phyloP scores from a whole-genome alignment of 2,329 filamentous ascomycete genomes.

The Saccharata proteae region DNA sequence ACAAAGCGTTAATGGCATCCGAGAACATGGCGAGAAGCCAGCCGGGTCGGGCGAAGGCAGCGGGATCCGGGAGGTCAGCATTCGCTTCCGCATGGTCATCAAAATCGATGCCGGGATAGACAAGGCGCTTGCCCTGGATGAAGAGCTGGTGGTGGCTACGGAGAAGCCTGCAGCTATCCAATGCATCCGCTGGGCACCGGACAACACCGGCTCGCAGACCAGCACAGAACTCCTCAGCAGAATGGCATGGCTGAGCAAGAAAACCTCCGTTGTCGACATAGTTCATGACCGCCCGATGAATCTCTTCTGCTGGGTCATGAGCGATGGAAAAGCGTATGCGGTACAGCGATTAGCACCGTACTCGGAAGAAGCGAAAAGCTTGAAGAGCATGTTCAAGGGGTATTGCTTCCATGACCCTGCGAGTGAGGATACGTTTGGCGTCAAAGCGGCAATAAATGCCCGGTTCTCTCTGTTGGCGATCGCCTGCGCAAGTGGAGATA shows the following conservation, averaged over 20 bases:
- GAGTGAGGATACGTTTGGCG: slow-evolving; percentile 46
- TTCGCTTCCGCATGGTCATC: slow-evolving; percentile 95
- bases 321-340: slow-evolving; percentile 77
- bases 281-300: slow-evolving; percentile 95
- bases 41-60: slow-evolving; percentile 66
- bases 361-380: slow-evolving; percentile 30
- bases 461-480: slow-evolving; percentile 88
- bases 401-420: slow-evolving; percentile 78
- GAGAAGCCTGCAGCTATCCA: slow-evolving; percentile 87
- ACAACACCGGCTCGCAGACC: slow-evolving; percentile 70
- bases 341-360: slow-evolving; percentile 54
- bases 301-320: slow-evolving; percentile 81
- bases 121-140: slow-evolving; percentile 76
- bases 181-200: slow-evolving; percentile 88
- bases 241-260: slow-evolving; percentile 77
- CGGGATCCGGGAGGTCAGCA: slow-evolving; percentile 72
- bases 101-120: slow-evolving; percentile 93
- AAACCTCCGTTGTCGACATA: slow-evolving; percentile 67
- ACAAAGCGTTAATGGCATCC: slow-evolving; percentile 33
- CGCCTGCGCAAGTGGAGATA: slow-evolving; percentile 64
- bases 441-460: slow-evolving; percentile 77
- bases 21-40: slow-evolving; percentile 27
- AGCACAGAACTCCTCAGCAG: slow-evolving; percentile 80
- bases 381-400: slow-evolving; percentile 68
- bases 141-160: slow-evolving; percentile 86